Evolutionary conservation across 1,284 basidiomycete genomes (phyloP).

Genomic region (Trametes sp.): DNA sequence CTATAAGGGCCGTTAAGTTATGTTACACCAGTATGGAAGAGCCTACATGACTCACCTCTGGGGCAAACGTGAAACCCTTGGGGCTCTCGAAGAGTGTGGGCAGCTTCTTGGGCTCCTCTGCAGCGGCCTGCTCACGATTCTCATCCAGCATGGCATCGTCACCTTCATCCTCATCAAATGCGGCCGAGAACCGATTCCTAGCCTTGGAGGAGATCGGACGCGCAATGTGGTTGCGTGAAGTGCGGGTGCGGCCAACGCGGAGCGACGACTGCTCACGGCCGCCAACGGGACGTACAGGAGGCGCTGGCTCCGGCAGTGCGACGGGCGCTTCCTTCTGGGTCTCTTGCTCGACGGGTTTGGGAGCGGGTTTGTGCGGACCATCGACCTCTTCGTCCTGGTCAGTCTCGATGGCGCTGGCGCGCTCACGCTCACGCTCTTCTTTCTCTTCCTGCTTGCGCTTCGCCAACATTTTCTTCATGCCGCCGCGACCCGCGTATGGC

Average conservation of each 20-base stretch:
- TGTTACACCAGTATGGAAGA: neutral
- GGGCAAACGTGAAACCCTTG: constrained; percentile 71
- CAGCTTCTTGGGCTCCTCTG: constrained; percentile 61
- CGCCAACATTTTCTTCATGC: constrained; percentile 76
- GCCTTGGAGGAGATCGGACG: constrained; percentile 50
- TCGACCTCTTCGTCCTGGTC: constrained; percentile 40
- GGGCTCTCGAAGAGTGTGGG: constrained; percentile 66
- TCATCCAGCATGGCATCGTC: constrained; percentile 57
- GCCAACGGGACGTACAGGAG: constrained; percentile 27
- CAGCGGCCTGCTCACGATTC: constrained; percentile 43
- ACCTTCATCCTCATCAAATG: constrained; percentile 64
- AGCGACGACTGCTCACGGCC: constrained; percentile 58
- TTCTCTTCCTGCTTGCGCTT: constrained; percentile 52
- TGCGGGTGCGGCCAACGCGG: constrained; percentile 68
- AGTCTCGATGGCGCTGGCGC: constrained; percentile 44
- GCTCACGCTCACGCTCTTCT: constrained; percentile 45
- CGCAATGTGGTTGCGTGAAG: constrained; percentile 58
- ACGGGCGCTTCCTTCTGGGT: constrained; percentile 24
- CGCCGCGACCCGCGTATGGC: constrained; percentile 77
- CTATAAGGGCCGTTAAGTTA: constrained; percentile 14
- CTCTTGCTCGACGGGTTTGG: neutral
- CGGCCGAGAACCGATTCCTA: constrained; percentile 69
- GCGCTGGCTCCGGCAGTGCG: constrained; percentile 29
- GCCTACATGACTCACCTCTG: constrained; percentile 54
- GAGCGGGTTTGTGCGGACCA: constrained; percentile 31